Evolutionary conservation across 164 flowering plant species (phyloP), one percentile per base, ranked within the genome.

Genomic region (Saururus chinensis): DNA sequence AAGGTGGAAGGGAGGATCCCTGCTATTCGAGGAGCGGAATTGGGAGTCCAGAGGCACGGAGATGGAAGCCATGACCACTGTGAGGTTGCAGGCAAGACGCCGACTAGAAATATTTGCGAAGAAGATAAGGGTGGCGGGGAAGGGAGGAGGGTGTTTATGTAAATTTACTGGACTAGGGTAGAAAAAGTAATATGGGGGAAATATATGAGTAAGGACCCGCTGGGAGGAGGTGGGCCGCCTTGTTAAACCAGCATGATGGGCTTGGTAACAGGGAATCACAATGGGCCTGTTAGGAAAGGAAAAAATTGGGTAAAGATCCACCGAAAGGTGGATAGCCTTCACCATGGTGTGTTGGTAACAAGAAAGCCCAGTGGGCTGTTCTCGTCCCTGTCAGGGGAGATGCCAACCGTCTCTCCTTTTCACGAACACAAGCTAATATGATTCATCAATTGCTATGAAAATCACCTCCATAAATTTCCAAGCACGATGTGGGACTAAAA

Each of bases 1-100:
- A 20, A 65, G 68, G 41, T 75, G n/a, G 30, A 26, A 53, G 77
- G 71, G n/a, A n/a, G n/a, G n/a, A n/a, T n/a, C n/a, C n/a, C n/a
- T n/a, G n/a, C n/a, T n/a, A 19, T 78, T 61, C 42, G 78, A 48
- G 73, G 79, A 73, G 68, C 60, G 59, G 61, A 59, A 45, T 12
- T 59, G 75, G 40, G 53, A 79, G n/a, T n/a, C n/a, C n/a, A n/a
- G 20, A 10, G 49, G 22, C 7, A 14, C 35, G 35, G 42, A 9
- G 57, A 16, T 17, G 37, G 65, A 7, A 48, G 57, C 57, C 57
- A 55, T 57, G 22, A 10, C 49, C 17, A 14, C 49, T 42, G 49
- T 14, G 12, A 10, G 49, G 8, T 42, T 10, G 49, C 49, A 42
- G 49, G 14, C 1, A 42, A 10, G 42, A 40, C 8, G 11, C 8